Percentiles rank a stretch among this genome's conserved stretches.
These are phyloP conservation scores for Stellera chamaejasme DNA, from an alignment of 345 rosid species.

Conservation along the genomic window DNA sequence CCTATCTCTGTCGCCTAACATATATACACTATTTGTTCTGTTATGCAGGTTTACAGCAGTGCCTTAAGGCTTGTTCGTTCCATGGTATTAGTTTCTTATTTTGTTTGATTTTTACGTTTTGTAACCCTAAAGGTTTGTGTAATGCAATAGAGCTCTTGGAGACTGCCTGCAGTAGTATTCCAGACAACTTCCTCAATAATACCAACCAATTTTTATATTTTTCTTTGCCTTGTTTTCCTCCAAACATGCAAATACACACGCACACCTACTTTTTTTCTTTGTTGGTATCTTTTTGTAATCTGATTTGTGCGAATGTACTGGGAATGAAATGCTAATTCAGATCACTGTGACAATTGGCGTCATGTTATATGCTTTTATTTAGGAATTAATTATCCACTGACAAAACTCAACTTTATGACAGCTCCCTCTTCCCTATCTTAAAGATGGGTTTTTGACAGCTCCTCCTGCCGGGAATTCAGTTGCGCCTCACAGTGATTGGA, in stretches of 20 bases:
- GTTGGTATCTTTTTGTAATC: background rate
- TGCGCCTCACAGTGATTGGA: conserved; percentile 96
- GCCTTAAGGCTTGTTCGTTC: conserved; percentile 93
- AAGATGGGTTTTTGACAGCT: conserved; percentile 75
- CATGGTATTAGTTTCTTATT: conserved; percentile 40
- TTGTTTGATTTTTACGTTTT: too few relatives aligned
- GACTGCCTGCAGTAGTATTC: too few relatives aligned
- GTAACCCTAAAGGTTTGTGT: too few relatives aligned
- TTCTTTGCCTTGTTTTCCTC: background rate
- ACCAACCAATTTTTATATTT: background rate
- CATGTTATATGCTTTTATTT: background rate
- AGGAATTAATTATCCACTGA: conserved; percentile 1
- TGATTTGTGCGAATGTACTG: background rate
- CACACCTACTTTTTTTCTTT: background rate
- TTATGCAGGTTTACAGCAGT: conserved; percentile 79
- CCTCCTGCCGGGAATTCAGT: conserved; percentile 65
- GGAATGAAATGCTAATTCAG: background rate
- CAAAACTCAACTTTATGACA: conserved; percentile 25
- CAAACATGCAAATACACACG: too few relatives aligned
- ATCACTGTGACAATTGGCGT: background rate
- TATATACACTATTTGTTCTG: background rate
- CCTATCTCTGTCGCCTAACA: too few relatives aligned
- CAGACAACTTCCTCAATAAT: background rate
- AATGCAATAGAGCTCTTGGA: too few relatives aligned
- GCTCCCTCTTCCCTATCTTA: conserved; percentile 86